Percentiles rank a stretch among this genome's conserved stretches.
phyloP scores from a whole-genome alignment of 2,329 filamentous ascomycete species.

The Aschersonia sp. region DNA sequence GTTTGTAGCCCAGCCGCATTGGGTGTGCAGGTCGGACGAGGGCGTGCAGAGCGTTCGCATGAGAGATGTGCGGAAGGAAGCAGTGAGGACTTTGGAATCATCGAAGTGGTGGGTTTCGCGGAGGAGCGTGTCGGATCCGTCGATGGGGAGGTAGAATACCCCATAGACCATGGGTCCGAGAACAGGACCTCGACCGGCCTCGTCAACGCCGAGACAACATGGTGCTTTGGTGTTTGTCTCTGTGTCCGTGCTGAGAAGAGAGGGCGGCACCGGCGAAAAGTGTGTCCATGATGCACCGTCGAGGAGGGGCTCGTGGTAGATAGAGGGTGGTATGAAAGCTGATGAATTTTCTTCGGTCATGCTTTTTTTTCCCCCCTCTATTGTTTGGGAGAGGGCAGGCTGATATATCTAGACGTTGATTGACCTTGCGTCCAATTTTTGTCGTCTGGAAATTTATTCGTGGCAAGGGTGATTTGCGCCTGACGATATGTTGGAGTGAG shows the following conservation, averaged over 20 bases:
- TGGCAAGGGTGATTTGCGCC: not conserved
- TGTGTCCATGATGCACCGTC: constrained; percentile 55
- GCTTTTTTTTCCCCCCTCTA: constrained; percentile 4
- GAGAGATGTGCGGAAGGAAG: constrained; percentile 60
- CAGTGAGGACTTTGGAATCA: constrained; percentile 84
- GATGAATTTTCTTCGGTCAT: constrained; percentile 4
- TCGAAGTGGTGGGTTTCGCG: constrained; percentile 74
- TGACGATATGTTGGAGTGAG: constrained; percentile 1
- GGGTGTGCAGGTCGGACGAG: constrained; percentile 27
- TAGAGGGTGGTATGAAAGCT: constrained; percentile 53
- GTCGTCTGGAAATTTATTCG: not conserved
- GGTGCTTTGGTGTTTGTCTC: constrained; percentile 18
- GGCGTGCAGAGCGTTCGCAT: constrained; percentile 56
- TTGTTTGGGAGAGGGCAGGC: constrained; percentile 3
- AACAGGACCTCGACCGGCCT: constrained; percentile 89
- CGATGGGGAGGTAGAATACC: constrained; percentile 60
- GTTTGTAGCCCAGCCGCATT: constrained; percentile 72
- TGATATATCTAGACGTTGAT: not conserved
- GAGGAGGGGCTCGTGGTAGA: constrained; percentile 41
- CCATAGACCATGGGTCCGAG: constrained; percentile 67
- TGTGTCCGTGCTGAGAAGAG: constrained; percentile 31
- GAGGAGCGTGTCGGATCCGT: constrained; percentile 57
- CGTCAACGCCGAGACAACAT: constrained; percentile 79
- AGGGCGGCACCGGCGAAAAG: constrained; percentile 52
- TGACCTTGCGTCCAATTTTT: not conserved